Evolutionary conservation across 306 rosid species (phyloP).

Genomic region (Luffa aegyptiaca): DNA sequence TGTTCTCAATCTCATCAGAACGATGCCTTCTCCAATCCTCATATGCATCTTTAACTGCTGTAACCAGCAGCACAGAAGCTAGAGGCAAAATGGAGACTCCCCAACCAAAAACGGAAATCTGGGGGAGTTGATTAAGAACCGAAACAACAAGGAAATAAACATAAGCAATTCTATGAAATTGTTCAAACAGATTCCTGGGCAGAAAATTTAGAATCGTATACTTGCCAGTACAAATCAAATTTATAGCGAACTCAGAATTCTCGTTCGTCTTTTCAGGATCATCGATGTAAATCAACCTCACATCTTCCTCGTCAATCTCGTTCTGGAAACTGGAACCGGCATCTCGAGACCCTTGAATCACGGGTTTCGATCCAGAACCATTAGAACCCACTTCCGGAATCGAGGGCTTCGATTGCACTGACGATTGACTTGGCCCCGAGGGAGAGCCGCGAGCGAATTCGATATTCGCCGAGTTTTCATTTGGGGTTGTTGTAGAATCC

Average conservation of each 20-base stretch:
- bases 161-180: slow-evolving; percentile 88
- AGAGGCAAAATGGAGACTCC: slow-evolving; percentile 70
- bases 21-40: slow-evolving; percentile 79
- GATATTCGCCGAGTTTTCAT: slow-evolving; percentile 24
- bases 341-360: slow-evolving; percentile 50
- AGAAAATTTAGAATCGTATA: slow-evolving; percentile 57
- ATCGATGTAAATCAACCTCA: slow-evolving; percentile 46
- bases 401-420: slow-evolving; percentile 36
- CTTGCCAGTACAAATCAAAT: slow-evolving; percentile 49
- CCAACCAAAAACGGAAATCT: slow-evolving; percentile 77
- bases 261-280: slow-evolving; percentile 53
- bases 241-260: slow-evolving; percentile 47
- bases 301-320: slow-evolving; percentile 71
- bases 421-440: slow-evolving; percentile 35
- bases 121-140: slow-evolving; percentile 81
- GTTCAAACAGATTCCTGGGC: slow-evolving; percentile 81
- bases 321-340: slow-evolving; percentile 66
- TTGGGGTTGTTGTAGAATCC: slow-evolving; percentile 31
- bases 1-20: slow-evolving; percentile 72
- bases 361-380: too few relatives aligned
- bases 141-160: slow-evolving; percentile 71
- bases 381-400: slow-evolving; percentile 36
- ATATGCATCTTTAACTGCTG: slow-evolving; percentile 79
- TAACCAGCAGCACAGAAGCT: slow-evolving; percentile 63
- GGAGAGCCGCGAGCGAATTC: slow-evolving; percentile 29